These are phyloP conservation scores for Sporisorium iseilematis-ciliati DNA, from an alignment of 1,284 basidiomycete species.

Conservation along the genomic window DNA sequence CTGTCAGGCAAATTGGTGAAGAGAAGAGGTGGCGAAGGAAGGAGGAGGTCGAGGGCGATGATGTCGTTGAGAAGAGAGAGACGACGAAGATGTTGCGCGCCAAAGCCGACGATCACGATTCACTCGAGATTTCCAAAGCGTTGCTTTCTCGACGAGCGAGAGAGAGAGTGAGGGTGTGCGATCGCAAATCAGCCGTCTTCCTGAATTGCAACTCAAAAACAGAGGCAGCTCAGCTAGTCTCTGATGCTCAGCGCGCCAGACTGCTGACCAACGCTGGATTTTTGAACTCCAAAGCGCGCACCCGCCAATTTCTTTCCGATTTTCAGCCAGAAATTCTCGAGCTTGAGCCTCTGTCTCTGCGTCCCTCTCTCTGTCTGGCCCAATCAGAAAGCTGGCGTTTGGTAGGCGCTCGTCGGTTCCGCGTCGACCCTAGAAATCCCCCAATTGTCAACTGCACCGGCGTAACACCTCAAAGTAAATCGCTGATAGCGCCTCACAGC, in stretches of 20 bases:
- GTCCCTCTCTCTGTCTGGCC: constrained; percentile 2
- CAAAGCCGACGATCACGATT: constrained; percentile 29
- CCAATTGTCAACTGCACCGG: not conserved
- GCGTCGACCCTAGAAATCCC: not conserved
- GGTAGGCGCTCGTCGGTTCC: constrained; percentile 24
- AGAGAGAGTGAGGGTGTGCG: constrained; percentile 2
- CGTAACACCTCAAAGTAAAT: not conserved
- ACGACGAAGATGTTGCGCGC: constrained; percentile 24
- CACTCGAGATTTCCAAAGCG: not conserved
- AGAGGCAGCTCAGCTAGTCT: constrained; percentile 15
- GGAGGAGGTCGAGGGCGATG: constrained; percentile 11
- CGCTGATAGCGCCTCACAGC: not conserved
- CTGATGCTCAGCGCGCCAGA: constrained; percentile 3
- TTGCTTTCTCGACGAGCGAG: constrained; percentile 16
- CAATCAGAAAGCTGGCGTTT: constrained; percentile 44
- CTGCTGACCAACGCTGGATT: constrained; percentile 9
- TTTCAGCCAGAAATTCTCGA: constrained; percentile 11
- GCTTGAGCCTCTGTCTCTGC: not conserved
- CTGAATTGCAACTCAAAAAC: constrained; percentile 1
- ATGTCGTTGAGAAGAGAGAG: constrained; percentile 6
- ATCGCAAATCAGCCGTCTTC: constrained; percentile 15
- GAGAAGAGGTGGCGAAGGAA: constrained; percentile 17
- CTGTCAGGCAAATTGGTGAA: constrained; percentile 20
- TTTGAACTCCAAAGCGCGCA: constrained; percentile 12
- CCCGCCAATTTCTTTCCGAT: constrained; percentile 21